Percentiles rank a stretch among this genome's conserved stretches.
Conservation (phyloP, 768 basidiomycete species). For the Trametes sanguinea region DNA sequence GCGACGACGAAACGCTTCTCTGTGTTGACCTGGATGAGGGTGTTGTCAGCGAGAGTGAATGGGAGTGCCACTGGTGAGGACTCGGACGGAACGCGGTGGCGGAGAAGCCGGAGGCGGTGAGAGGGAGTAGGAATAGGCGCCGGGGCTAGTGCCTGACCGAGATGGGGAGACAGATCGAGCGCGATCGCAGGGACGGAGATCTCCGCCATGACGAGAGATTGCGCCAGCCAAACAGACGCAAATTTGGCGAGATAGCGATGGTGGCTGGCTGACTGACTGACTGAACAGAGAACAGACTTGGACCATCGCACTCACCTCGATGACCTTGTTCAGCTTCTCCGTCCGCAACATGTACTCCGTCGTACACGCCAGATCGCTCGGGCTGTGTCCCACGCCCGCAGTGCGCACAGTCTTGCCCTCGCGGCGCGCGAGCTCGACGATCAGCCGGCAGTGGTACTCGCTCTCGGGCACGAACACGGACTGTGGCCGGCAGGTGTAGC, state of each 20-base stretch:
- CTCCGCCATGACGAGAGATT: slow-evolving; percentile 26
- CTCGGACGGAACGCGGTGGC: neutral
- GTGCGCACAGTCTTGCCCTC: slow-evolving; percentile 74
- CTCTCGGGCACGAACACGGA: slow-evolving; percentile 76
- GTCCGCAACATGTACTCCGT: slow-evolving; percentile 83
- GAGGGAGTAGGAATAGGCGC: neutral
- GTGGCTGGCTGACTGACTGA: slow-evolving; percentile 8
- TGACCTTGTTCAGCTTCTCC: slow-evolving; percentile 65
- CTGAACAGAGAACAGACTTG: neutral
- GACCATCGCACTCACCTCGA: slow-evolving; percentile 63
- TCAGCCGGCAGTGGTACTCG: slow-evolving; percentile 65
- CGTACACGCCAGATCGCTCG: slow-evolving; percentile 92
- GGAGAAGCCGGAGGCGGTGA: neutral
- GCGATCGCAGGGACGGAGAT: slow-evolving; percentile 22
- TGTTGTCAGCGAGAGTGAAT: neutral
- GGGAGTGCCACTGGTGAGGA: neutral
- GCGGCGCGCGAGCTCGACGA: slow-evolving; percentile 79
- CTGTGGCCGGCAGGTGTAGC: slow-evolving; percentile 68
- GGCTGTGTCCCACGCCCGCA: slow-evolving; percentile 90
- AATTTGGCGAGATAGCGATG: slow-evolving; percentile 25
- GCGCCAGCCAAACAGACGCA: slow-evolving; percentile 16
- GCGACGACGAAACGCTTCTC: slow-evolving; percentile 68
- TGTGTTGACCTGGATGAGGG: slow-evolving; percentile 57
- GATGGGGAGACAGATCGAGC: slow-evolving; percentile 6
- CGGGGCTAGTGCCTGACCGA: slow-evolving; percentile 14